Evolutionary conservation across 2,329 filamentous ascomycete species (phyloP).

Genomic region (Penicillium oxalicum): DNA sequence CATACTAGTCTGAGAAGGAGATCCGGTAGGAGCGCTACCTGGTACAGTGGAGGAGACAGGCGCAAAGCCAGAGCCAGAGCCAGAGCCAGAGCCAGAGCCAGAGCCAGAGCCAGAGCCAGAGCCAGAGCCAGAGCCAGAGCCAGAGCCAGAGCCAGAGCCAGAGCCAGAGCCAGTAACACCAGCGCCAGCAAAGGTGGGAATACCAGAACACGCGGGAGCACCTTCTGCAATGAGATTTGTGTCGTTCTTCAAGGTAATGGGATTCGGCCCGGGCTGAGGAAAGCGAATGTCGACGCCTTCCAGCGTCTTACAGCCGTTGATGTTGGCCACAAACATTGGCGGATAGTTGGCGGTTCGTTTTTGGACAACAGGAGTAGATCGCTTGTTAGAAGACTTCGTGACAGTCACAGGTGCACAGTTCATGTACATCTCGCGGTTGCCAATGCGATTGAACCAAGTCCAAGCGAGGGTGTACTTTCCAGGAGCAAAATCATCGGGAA

Average conservation of each 20-base stretch:
- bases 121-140: conserved; percentile 1
- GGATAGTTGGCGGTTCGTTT: conserved; percentile 60
- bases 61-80: conserved; percentile 9
- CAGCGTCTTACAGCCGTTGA: conserved; percentile 54
- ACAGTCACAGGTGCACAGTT: conserved; percentile 78
- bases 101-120: conserved; percentile 5
- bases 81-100: conserved; percentile 8
- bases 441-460: conserved; percentile 91
- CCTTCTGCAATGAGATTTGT: conserved; percentile 10
- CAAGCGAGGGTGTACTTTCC: conserved; percentile 80
- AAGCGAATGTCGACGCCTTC: conserved; percentile 57
- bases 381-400: conserved; percentile 46
- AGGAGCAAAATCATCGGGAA: conserved; percentile 64
- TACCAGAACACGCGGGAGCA: conserved; percentile 25
- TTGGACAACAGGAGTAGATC: conserved; percentile 31
- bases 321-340: conserved; percentile 69
- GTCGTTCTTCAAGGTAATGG: too few species aligned
- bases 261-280: conserved; percentile 49
- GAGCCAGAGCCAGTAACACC: conserved; percentile 23
- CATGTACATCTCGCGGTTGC: conserved; percentile 97
- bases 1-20: not conserved
- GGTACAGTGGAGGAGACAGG: conserved; percentile 1
- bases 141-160: conserved; percentile 24
- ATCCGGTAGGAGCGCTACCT: not conserved
- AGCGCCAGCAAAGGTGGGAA: conserved; percentile 28